Evolutionary conservation across 2,329 filamentous ascomycete species (phyloP), one percentile per base, ranked within the genome.

Genomic region (Diaporthe citrichinensis): DNA sequence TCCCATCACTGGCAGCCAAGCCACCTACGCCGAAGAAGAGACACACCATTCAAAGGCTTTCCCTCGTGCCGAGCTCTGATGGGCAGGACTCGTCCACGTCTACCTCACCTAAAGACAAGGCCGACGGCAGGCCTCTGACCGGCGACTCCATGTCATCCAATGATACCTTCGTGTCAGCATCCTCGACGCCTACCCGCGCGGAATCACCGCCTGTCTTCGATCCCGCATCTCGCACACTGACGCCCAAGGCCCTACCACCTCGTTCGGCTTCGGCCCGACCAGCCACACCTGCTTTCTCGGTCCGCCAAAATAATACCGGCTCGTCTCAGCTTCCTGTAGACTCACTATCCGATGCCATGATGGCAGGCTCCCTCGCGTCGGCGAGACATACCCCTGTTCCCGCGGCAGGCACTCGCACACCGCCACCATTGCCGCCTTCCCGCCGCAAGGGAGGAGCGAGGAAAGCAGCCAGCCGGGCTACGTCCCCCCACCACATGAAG

Each of bases 341-440:
- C 75, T 92, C 92, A 0, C 89, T 96, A 10, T 92, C 93, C 17
- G 91, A 91, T 79, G 94, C 94, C 77, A 95, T 96, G 75, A 89
- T 96, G 79, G 94, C 94, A 2, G 92, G 93, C 2, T 94, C 92
- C 34, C 86, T 96, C 0, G 94, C 94, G 7, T 91, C 93, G 0
- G 88, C 92, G 2, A 90, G 91, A 77, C 85, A 84, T 73, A 86
- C 82, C 71, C 87, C 82, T 4, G 62, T 71, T 4, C 34, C 71
- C 5, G 20, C n/a, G 20, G 25, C 15, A 61, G 84, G 84, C 74
- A 62, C 76, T 8, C 78, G 77, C 83, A 83, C 78, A 81, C 85
- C 57, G 79, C 86, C 84, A 81, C 83, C 82, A 78, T 79, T 84
- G 71, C 82, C 79, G 80, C 80, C 80, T 80, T 81, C 78, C 80